phyloP scores from a whole-genome alignment of 2,329 filamentous ascomycete species.

The Tolypocladium album region DNA sequence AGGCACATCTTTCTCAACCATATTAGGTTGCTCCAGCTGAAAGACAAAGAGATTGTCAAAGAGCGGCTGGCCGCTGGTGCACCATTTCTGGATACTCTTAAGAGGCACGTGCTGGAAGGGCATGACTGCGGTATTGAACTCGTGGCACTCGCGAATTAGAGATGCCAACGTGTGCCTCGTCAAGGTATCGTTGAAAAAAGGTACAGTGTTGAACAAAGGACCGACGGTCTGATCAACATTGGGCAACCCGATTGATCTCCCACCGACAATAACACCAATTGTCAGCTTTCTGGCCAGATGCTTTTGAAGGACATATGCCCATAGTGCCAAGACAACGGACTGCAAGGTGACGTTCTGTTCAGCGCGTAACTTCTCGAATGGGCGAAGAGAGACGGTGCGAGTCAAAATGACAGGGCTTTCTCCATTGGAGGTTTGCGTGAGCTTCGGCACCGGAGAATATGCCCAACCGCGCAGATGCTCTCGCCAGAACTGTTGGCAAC shows the following conservation, averaged over 20 bases:
- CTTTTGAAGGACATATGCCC: slow-evolving; percentile 52
- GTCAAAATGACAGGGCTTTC: slow-evolving; percentile 1
- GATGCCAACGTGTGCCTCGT: slow-evolving; percentile 43
- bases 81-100: slow-evolving; percentile 73
- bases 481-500: slow-evolving; percentile 54
- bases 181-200: slow-evolving; percentile 45
- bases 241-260: slow-evolving; percentile 59
- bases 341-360: slow-evolving; percentile 65
- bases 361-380: slow-evolving; percentile 42
- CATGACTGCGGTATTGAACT: slow-evolving; percentile 56
- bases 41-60: slow-evolving; percentile 83
- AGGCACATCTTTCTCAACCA: slow-evolving; percentile 19
- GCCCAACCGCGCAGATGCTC: slow-evolving; percentile 33
- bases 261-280: slow-evolving; percentile 70
- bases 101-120: slow-evolving; percentile 65
- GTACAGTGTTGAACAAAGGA: slow-evolving; percentile 83
- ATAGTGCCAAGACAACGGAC: slow-evolving; percentile 65
- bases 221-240: slow-evolving; percentile 60
- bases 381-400: slow-evolving; percentile 22
- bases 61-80: slow-evolving; percentile 44
- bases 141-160: slow-evolving; percentile 54
- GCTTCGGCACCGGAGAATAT: slow-evolving; percentile 4
- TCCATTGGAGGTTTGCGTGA: not conserved
- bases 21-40: slow-evolving; percentile 38
- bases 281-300: slow-evolving; percentile 36